Evolutionary conservation across 768 basidiomycete species (phyloP).

Genomic region (Podaxis rugospora): DNA sequence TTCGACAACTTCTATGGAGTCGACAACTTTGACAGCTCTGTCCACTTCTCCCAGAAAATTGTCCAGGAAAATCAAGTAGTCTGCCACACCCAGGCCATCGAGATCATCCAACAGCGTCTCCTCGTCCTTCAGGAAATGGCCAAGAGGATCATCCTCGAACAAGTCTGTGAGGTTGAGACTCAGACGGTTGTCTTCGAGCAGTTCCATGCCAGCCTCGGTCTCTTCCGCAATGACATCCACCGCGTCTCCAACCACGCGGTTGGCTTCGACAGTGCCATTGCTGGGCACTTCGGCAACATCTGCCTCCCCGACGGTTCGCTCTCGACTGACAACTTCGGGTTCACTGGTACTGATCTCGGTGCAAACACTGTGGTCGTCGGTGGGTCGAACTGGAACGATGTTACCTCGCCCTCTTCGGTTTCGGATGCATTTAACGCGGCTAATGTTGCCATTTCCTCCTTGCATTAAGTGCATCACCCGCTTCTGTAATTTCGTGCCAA

Average conservation of each 20-base stretch:
- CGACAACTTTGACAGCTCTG: constrained; percentile 29
- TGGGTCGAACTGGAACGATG: constrained; percentile 38
- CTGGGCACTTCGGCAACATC: constrained; percentile 23
- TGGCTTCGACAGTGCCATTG: constrained; percentile 29
- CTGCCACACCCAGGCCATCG: constrained; percentile 27
- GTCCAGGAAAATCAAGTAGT: constrained; percentile 26
- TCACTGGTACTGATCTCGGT: constrained; percentile 27
- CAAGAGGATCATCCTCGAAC: constrained; percentile 29
- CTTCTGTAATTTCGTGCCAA: constrained; percentile 16
- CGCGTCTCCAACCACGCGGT: constrained; percentile 23
- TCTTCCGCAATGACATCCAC: constrained; percentile 27
- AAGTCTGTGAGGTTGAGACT: constrained; percentile 32
- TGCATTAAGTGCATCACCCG: constrained; percentile 13
- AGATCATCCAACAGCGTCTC: constrained; percentile 34
- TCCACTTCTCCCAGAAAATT: constrained; percentile 27
- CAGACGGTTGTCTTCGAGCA: constrained; percentile 33
- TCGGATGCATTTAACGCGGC: constrained; percentile 2
- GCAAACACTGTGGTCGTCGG: constrained; percentile 28
- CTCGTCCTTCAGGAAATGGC: constrained; percentile 36
- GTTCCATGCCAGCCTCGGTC: constrained; percentile 23
- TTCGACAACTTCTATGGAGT: constrained; percentile 36
- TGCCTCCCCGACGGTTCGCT: constrained; percentile 24
- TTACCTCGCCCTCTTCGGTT: constrained; percentile 17
- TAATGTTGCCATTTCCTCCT: not conserved
- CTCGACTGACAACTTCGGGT: constrained; percentile 26